Conservation (phyloP, 2,329 filamentous ascomycete genomes). For the Pseudogymnoascus sp. region DNA sequence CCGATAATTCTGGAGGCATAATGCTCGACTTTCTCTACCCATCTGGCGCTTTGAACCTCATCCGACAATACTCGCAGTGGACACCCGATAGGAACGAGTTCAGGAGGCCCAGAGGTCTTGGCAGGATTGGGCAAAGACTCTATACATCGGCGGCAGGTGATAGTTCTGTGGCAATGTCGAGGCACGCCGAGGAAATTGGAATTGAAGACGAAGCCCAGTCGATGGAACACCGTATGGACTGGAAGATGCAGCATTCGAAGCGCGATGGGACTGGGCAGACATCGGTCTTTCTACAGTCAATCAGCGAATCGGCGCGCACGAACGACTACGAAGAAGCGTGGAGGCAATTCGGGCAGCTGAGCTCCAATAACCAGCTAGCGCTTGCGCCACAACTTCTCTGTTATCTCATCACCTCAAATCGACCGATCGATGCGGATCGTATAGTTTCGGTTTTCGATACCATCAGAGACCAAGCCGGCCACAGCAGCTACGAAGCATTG, state of each 20-base stretch:
- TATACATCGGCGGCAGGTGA: constrained; percentile 27
- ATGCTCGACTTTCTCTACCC: constrained; percentile 35
- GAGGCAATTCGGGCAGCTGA: constrained; percentile 30
- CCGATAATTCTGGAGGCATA: constrained; percentile 15
- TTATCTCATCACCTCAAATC: constrained; percentile 33
- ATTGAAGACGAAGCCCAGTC: constrained; percentile 13
- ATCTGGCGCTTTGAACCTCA: constrained; percentile 29
- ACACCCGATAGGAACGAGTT: constrained; percentile 21
- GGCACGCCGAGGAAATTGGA: constrained; percentile 8
- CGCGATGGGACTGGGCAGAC: not conserved
- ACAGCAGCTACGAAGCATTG: constrained; percentile 36
- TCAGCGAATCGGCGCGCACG: not conserved
- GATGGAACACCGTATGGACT: not conserved
- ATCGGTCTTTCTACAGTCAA: not conserved
- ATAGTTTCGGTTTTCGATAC: constrained; percentile 37
- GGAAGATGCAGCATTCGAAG: not conserved
- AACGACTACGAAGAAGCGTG: constrained; percentile 33
- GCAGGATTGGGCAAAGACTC: constrained; percentile 23
- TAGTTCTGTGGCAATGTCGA: not conserved
- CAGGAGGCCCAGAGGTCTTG: constrained; percentile 14
- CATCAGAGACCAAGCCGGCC: constrained; percentile 27
- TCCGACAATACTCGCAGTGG: constrained; percentile 26
- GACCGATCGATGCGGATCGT: constrained; percentile 33
- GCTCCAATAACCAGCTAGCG: constrained; percentile 14
- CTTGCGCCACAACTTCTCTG: constrained; percentile 25